Evolutionary conservation across 1,139 yeast species (phyloP), one percentile per base, ranked within the genome.

Genomic region (Kurtzmaniella quercitrusa): DNA sequence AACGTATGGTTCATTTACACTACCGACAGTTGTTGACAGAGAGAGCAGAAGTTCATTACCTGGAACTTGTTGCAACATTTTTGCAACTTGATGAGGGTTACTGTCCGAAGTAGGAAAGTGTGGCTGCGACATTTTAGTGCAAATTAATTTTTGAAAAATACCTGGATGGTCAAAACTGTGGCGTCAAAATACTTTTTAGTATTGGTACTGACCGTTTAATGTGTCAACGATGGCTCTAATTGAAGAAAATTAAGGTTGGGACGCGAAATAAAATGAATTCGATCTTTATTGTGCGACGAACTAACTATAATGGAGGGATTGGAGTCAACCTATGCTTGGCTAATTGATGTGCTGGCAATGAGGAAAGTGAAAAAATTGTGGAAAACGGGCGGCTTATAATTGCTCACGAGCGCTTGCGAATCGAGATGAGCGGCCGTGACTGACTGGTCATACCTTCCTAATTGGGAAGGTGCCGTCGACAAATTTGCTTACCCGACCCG

Each of bases 371-470:
- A 27, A 27, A 19, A 34, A 34, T 15, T 17, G 15, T 19, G 38
- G 38, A 21, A 19, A 36, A 19, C 10, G 14, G 10, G 15, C 16
- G 25, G 38, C 16, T 21, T 36, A 19, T 36, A 19, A 36, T 19
- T 36, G 25, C 25, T 18, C 38, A 36, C 38, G 38, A 19, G 38
- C 7, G 7, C 15, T 36, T 36, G 38, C 38, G 27, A 36, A 36
- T 19, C 12, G 7, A 18, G 14, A 6, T 14, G 18, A 31, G 6
- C 14, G 16, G 4, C 6, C 14, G 11, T 14, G 18, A 31, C 16
- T 14, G 16, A 12, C 6, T 31, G 36, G 36, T 31, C 36, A 31
- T 31, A 31, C 36, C 36, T 31, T 14, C 36, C 36, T 31, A 31
- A 31, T 12, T 31, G 4, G 36, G 36, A 14, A 31, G 18, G 36